A percentile compares a stretch with the other conserved stretches of the same genome.
Conservation (phyloP, 352 stramenopile species). For the Phytophthora tentaculata region DNA sequence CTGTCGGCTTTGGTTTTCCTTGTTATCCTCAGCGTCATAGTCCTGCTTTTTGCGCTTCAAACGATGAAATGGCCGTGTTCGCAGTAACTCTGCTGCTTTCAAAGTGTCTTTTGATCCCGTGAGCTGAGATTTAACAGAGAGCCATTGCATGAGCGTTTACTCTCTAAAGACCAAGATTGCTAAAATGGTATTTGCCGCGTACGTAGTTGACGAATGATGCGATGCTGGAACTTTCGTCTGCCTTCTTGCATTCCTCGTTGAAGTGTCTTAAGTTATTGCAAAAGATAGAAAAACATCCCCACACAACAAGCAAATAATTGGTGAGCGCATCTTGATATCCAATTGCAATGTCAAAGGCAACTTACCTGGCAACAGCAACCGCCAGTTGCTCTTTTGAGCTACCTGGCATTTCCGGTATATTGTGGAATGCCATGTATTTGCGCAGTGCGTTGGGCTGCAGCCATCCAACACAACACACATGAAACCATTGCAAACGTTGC, state of each 20-base stretch:
- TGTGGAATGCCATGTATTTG: constrained; percentile 72
- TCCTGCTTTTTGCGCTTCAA: constrained; percentile 28
- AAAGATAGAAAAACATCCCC: constrained; percentile 4
- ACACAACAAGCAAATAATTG: constrained; percentile 6
- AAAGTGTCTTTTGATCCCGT: constrained; percentile 28
- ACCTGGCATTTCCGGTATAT: constrained; percentile 54
- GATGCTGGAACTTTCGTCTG: constrained; percentile 71
- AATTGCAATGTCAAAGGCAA: constrained; percentile 9
- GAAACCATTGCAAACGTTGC: constrained; percentile 23
- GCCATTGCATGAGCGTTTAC: not conserved
- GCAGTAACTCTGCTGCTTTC: constrained; percentile 21
- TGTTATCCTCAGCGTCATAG: constrained; percentile 33
- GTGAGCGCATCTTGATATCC: constrained; percentile 2
- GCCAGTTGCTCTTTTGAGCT: constrained; percentile 64
- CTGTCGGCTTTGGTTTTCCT: constrained; percentile 41
- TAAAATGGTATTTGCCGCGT: constrained; percentile 12
- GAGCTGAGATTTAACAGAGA: constrained; percentile 26
- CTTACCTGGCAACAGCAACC: constrained; percentile 66
- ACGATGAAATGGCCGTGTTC: constrained; percentile 9
- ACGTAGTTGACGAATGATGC: constrained; percentile 75
- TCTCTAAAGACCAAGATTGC: not conserved
- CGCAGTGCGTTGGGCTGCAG: constrained; percentile 60
- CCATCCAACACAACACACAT: constrained; percentile 7
- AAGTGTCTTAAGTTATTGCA: constrained; percentile 54
- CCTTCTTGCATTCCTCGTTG: constrained; percentile 61